Evolutionary conservation across 1,139 yeast genomes (phyloP), one percentile per base, ranked within the genome.

Genomic region (Yamadazyma oceani): DNA sequence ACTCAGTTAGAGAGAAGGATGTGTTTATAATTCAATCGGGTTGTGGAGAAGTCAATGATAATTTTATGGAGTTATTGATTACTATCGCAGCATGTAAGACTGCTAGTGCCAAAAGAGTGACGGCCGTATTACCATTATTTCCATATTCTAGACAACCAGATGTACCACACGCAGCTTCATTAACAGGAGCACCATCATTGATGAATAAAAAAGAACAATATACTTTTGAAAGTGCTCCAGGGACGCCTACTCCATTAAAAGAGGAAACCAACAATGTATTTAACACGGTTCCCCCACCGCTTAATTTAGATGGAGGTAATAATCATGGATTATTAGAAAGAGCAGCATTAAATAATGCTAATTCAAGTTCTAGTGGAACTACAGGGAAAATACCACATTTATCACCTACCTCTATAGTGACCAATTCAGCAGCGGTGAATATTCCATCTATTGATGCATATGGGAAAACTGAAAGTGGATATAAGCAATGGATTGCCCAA

Each of bases 101-200:
- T 22, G 96, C 98, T 3, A 85, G 95, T 49, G 97, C 98, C 11
- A 82, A 80, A 44, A 75, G 95, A 48, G 96, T 90, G 30, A 90
- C 97, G 2, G 97, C 96, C 0, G 96, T 94, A 26, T 70, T 92
- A 61, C 98, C 99, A 5, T 72, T 88, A 45, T 92, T 94, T 60
- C 97, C 97, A 16, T 94, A 94, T 60, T 86, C 96, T 1, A 75
- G 99, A 55, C 99, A 94, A 63, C 95, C 96, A 2, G 97, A 90
- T 61, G 82, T 87, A 30, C 96, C 96, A n/a, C 86, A 84, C 54
- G 80, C 86, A 31, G 86, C 92, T 1, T 86, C 87, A 26, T 55
- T 72, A 32, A 66, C 72, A 2, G 74, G 73, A 2, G 74, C 74
- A 2, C 73, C 74, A 11, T 62, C 67, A 17, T 42, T 62, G 7